Evolutionary conservation across 768 basidiomycete species (phyloP).

Genomic region (Auricularia sp.): DNA sequence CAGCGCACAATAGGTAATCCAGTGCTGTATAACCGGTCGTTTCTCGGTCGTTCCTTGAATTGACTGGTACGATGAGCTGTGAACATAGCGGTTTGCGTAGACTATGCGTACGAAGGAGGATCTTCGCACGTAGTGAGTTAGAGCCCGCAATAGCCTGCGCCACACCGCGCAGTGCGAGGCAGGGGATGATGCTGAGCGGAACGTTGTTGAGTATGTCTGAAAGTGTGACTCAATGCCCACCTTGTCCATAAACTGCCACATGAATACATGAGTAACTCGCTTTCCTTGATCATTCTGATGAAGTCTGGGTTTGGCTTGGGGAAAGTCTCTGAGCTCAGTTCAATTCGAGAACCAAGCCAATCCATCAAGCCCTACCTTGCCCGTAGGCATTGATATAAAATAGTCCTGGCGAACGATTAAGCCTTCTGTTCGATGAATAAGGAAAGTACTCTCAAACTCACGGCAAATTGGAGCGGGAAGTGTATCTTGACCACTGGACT

Average conservation of each 20-base stretch:
- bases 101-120: conserved; percentile 52
- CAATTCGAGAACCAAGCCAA: background rate
- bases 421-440: no score
- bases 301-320: conserved; percentile 80
- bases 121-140: conserved; percentile 58
- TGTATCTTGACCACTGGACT: background rate
- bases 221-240: conserved; percentile 25
- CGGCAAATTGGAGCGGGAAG: conserved; percentile 1
- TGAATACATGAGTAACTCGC: conserved; percentile 74
- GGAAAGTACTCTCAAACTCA: background rate
- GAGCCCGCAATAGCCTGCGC: conserved; percentile 70
- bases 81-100: conserved; percentile 1
- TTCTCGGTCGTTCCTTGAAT: conserved; percentile 80
- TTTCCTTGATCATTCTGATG: conserved; percentile 46
- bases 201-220: background rate
- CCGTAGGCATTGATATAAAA: conserved; percentile 8
- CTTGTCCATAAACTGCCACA: conserved; percentile 95
- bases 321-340: conserved; percentile 59
- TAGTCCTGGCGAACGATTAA: background rate
- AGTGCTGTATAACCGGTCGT: conserved; percentile 75
- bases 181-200: conserved; percentile 68
- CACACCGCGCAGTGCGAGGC: conserved; percentile 75
- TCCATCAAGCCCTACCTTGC: background rate
- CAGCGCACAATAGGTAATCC: conserved; percentile 66
- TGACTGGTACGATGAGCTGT: conserved; percentile 41